These are phyloP conservation scores for Patellaria atrata DNA, from an alignment of 495 filamentous ascomycete species.

Conservation along the genomic window DNA sequence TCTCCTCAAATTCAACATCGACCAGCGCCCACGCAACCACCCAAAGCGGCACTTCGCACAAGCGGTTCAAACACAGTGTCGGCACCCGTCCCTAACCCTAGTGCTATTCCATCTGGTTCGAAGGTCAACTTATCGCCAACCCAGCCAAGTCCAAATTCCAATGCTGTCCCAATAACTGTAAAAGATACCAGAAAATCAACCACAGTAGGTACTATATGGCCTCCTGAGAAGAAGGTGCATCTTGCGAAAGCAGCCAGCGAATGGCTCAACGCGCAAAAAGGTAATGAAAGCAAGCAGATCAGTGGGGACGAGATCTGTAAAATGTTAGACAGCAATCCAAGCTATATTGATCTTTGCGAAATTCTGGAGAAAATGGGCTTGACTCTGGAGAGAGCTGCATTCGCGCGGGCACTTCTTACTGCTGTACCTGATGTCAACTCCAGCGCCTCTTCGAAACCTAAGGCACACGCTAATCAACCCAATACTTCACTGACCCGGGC, in stretches of 20 bases:
- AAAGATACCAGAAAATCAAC: slow-evolving; percentile 1
- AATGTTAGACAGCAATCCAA: slow-evolving; percentile 34
- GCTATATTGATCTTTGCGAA: slow-evolving; percentile 37
- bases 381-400: slow-evolving; percentile 29
- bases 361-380: slow-evolving; percentile 32
- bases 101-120: no score
- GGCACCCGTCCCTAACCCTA: no score
- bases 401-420: slow-evolving; percentile 33
- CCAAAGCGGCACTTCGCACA: no score
- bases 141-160: no score
- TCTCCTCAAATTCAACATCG: no score
- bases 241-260: slow-evolving; percentile 20
- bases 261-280: slow-evolving; percentile 19
- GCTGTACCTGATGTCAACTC: slow-evolving; percentile 31
- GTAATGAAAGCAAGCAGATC: slow-evolving; percentile 18
- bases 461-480: slow-evolving; percentile 5
- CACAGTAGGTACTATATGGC: slow-evolving; percentile 24
- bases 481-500: neutral
- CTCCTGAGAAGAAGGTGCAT: slow-evolving; percentile 23
- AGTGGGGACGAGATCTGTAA: slow-evolving; percentile 23
- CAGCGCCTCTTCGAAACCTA: no score
- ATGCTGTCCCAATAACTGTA: no score
- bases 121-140: no score
- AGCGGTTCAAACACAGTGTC: no score
- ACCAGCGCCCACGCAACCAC: no score